Evolutionary conservation across 2,329 filamentous ascomycete genomes (phyloP).

Genomic region (Penicillium sp.): DNA sequence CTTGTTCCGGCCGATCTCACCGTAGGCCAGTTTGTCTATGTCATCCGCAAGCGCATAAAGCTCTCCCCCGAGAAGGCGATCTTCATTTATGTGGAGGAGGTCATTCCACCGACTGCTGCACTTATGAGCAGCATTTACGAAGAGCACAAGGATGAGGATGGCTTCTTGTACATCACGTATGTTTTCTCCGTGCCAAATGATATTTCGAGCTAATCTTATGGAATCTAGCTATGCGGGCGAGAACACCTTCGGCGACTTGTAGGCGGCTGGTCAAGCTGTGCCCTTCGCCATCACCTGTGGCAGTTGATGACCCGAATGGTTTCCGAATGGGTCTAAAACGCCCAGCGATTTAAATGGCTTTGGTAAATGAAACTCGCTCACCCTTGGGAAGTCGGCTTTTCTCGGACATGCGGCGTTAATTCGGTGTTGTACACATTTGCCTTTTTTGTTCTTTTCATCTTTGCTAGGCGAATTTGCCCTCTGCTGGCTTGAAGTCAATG

Average conservation of each 20-base stretch:
- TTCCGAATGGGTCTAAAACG: constrained; percentile 3
- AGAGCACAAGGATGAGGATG: constrained; percentile 87
- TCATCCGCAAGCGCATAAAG: constrained; percentile 99
- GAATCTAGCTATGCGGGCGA: constrained; percentile 77
- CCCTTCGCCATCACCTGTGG: constrained; percentile 11
- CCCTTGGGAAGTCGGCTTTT: constrained; percentile 11
- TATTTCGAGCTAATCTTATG: constrained; percentile 21
- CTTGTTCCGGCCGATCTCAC: constrained; percentile 95
- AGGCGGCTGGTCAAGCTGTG: constrained; percentile 8
- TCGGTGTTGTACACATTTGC: constrained; percentile 20
- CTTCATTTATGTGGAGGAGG: constrained; percentile 99
- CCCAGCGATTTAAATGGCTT: background rate
- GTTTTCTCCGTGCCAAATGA: constrained; percentile 26
- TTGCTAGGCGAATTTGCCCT: constrained; percentile 14
- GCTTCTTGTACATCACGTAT: constrained; percentile 96
- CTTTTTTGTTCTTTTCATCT: constrained; percentile 4
- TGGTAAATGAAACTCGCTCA: constrained; percentile 8
- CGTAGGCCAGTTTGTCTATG: constrained; percentile 98
- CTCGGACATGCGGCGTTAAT: constrained; percentile 19
- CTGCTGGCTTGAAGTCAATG: constrained; percentile 13
- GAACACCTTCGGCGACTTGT: constrained; percentile 79
- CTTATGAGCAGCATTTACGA: constrained; percentile 99
- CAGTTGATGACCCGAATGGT: background rate
- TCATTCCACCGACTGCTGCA: constrained; percentile 89
- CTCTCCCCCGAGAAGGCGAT: constrained; percentile 98